These are phyloP conservation scores for Haplosporangium gracile DNA, from an alignment of 192 early-diverging fungal genomes.

Conservation along the genomic window DNA sequence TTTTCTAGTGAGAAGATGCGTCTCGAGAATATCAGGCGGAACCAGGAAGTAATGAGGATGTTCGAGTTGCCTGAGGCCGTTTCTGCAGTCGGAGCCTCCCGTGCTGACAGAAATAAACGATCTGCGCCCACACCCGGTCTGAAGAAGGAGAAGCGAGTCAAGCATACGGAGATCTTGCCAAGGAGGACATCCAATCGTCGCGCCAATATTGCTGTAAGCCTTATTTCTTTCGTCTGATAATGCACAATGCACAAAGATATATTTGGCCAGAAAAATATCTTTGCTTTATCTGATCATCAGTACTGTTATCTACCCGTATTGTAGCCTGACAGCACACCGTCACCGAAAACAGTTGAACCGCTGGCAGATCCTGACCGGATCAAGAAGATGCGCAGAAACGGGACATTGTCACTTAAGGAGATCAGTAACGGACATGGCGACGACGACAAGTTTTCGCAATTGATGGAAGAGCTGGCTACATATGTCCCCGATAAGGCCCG, in stretches of 20 bases:
- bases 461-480: slow-evolving; percentile 30
- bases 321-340: not conserved
- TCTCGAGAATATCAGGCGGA: slow-evolving; percentile 58
- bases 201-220: slow-evolving; percentile 24
- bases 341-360: not conserved
- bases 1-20: slow-evolving; percentile 50
- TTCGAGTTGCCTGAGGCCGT: slow-evolving; percentile 38
- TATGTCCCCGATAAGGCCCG: slow-evolving; percentile 52
- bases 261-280: too few relatives aligned
- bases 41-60: slow-evolving; percentile 51
- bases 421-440: slow-evolving; percentile 35
- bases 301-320: not conserved
- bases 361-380: not conserved
- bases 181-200: slow-evolving; percentile 35
- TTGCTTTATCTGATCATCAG: not conserved
- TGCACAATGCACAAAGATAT: not conserved
- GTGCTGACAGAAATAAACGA: slow-evolving; percentile 15
- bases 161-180: slow-evolving; percentile 24
- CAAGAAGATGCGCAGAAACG: slow-evolving; percentile 15
- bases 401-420: slow-evolving; percentile 36
- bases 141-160: slow-evolving; percentile 32
- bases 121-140: slow-evolving; percentile 30
- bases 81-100: slow-evolving; percentile 14
- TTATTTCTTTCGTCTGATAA: not conserved
- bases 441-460: slow-evolving; percentile 16